phyloP scores from a whole-genome alignment of 371 early-diverging fungal genomes.

The Syncephalis fuscata region DNA sequence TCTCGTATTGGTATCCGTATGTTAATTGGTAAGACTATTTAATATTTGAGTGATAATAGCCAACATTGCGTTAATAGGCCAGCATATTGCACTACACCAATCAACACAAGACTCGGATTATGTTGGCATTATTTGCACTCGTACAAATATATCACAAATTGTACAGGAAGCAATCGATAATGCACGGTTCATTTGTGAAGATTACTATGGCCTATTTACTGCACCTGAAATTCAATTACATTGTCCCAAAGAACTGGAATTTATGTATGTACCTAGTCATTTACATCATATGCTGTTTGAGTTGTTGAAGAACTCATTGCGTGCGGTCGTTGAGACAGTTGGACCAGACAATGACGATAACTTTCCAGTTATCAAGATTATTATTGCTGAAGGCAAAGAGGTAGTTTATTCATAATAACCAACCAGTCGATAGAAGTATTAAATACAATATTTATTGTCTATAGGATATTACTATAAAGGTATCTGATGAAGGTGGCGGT shows the following conservation, averaged over 20 bases:
- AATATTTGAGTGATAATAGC: background rate
- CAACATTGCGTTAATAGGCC: constrained; percentile 24
- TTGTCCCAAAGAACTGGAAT: constrained; percentile 72
- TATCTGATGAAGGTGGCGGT: constrained; percentile 93
- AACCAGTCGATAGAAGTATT: no score
- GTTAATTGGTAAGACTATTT: constrained; percentile 55
- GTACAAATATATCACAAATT: constrained; percentile 60
- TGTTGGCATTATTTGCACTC: constrained; percentile 91
- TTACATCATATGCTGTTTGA: constrained; percentile 97
- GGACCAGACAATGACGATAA: constrained; percentile 69
- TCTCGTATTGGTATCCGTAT: constrained; percentile 95
- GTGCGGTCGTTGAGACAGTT: constrained; percentile 86
- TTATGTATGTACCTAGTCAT: constrained; percentile 93
- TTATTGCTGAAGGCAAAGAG: constrained; percentile 90
- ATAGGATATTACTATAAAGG: constrained; percentile 88
- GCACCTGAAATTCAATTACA: constrained; percentile 70
- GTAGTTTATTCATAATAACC: constrained; percentile 13
- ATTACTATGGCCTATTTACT: constrained; percentile 68
- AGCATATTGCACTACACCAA: constrained; percentile 56
- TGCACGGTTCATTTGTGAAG: constrained; percentile 83
- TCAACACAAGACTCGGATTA: constrained; percentile 46
- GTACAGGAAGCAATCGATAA: constrained; percentile 82
- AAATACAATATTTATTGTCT: background rate
- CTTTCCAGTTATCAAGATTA: constrained; percentile 81
- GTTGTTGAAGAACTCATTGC: constrained; percentile 85